Evolutionary conservation across 1,284 basidiomycete species (phyloP), one percentile per base, ranked within the genome.

Genomic region (Termitomyces sp.): DNA sequence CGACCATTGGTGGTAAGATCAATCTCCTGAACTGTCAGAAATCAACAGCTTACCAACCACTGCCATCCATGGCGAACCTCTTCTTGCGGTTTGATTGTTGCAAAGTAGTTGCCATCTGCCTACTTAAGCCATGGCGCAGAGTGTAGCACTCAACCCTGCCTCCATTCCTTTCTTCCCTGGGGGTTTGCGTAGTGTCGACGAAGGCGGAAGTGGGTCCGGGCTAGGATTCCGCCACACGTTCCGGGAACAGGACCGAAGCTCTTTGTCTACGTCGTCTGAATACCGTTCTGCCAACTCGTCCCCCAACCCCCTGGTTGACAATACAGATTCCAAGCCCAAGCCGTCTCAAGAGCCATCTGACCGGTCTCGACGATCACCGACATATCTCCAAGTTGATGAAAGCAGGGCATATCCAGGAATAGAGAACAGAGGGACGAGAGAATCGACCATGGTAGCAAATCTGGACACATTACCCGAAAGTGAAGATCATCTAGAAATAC

Each of bases 141-240:
- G 82, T 64, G 83, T 79, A 63, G 76, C 83, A 53, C 73, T 91
- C 62, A 89, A 91, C 68, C 88, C 88, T 60, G 77, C 86, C 57
- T 90, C 88, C 53, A 83, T 83, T 66, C 88, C 88, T 46, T 90
- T 91, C 77, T 88, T 89, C 67, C 88, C 88, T 57, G 84, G 83
- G 50, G 76, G 73, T 64, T 67, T 79, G 63, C 81, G 81, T 61
- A 64, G 72, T 61, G 72, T 65, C 60, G 83, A 84, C 55, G 79
- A 81, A 48, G 71, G 70, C 53, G 61, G 68, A 45, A 70, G 63
- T 62, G 71, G 68, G 54, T 63, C 77, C 39, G 57, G 55, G n/a
- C 26, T 56, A 41, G 71, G 69, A 50, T 78, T 78, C 62, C 68
- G 69, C 50, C 73, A 75, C 57, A 66, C 72, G 57, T 71, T 73